Conservation (phyloP, 2,329 filamentous ascomycete species). For the Aspergillus sp. region DNA sequence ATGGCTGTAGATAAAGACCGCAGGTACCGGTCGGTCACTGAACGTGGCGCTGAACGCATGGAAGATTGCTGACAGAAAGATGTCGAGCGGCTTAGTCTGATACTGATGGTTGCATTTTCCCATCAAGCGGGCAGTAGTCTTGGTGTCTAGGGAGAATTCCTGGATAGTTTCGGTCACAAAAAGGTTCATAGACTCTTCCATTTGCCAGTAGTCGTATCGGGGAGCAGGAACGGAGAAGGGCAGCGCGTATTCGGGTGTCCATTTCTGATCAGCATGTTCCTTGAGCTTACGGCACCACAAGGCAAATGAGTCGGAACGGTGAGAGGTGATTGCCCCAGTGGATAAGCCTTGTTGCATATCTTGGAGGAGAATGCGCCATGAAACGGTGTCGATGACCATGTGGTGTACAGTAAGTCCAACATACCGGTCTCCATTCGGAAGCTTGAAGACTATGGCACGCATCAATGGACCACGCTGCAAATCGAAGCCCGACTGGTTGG, state of each 20-base stretch:
- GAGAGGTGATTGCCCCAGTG: slow-evolving; percentile 49
- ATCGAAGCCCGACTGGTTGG: slow-evolving; percentile 1
- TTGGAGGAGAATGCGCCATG: slow-evolving; percentile 16
- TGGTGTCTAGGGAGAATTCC: neutral
- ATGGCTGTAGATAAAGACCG: slow-evolving; percentile 26
- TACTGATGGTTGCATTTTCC: slow-evolving; percentile 10
- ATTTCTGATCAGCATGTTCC: slow-evolving; percentile 45
- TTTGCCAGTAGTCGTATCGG: neutral
- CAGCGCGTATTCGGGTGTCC: neutral
- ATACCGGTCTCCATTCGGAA: slow-evolving; percentile 1
- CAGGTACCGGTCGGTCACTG: slow-evolving; percentile 16
- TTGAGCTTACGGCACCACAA: slow-evolving; percentile 29
- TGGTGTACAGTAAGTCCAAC: slow-evolving; percentile 13
- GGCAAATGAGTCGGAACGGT: slow-evolving; percentile 7
- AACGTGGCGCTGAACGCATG: slow-evolving; percentile 23
- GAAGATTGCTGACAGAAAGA: slow-evolving; percentile 22
- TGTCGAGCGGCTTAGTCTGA: slow-evolving; percentile 22
- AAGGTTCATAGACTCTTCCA: slow-evolving; percentile 59
- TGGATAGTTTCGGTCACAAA: slow-evolving; percentile 22
- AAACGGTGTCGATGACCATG: slow-evolving; percentile 18
- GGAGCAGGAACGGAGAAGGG: neutral
- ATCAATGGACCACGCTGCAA: neutral
- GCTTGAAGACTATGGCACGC: neutral
- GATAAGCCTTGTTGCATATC: slow-evolving; percentile 25
- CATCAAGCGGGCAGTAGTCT: slow-evolving; percentile 11